Base-by-base conservation (phyloP, 2,329 filamentous ascomycete genomes). In the Pestalotiopsis sp. region DNA sequence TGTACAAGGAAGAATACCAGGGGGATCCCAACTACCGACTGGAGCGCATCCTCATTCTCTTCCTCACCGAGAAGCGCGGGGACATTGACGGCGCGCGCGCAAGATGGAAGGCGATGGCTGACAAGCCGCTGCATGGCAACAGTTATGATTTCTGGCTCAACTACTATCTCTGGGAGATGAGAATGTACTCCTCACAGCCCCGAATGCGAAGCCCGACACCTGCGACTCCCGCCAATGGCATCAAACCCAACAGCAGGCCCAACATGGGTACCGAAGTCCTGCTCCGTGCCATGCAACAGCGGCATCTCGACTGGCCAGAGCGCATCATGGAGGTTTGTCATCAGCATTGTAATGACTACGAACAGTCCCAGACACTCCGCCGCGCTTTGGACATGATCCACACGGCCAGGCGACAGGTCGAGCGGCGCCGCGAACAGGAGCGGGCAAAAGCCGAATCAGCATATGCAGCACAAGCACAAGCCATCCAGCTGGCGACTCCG, bases 131-230 rank as follows among this genome's bases (percentile, higher is more conserved):
- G 3, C 82, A 94, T 67, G 90, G 90, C 38, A 89, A 94, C 73
- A 95, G 90, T 73, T 94, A 95, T 76, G 94, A 97, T 74, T 98
- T 98, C 78, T 99, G 96, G 96, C 86, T 95, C 67, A 90, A 91
- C 58, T 98, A 94, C 80, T 98, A 98, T 80, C 86, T 91, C 66
- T 98, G 94, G 92, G 96, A 98, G 81, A 91, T 98, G 86, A 86
- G 92, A 68, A 75, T 88, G 4, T 89, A 87, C 71, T 81, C 83
- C 2, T 84, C 84, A 4, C 81, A 79, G 68, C 83, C 86, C 67
- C 87, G 85, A 67, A 81, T 82, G 45, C 82, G 86, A 69, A 88
- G 87, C 69, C 84, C 86, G 1, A 87, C 85, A 0, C 86, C 86
- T 6, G 81, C 81, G 1, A 87, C 85, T 0, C 86, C 86, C 4